These are phyloP conservation scores for Bimuria novae-zelandiae DNA, from an alignment of 2,329 filamentous ascomycete genomes.

Conservation along the genomic window DNA sequence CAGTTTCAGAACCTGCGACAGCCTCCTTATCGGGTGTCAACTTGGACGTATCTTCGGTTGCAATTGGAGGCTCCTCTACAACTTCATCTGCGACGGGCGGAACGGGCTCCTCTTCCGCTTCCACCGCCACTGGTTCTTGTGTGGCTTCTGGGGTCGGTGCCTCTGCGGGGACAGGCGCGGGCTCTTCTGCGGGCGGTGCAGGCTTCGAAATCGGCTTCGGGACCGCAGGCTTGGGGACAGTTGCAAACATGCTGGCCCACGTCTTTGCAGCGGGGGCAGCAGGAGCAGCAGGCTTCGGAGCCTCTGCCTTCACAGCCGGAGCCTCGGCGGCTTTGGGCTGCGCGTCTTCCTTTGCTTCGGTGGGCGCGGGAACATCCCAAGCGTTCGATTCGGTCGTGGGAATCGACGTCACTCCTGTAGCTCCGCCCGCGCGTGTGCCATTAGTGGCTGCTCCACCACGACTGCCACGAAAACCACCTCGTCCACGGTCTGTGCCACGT, in stretches of 20 bases:
- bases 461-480: conserved; percentile 59
- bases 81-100: conserved; percentile 45
- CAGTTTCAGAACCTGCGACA: conserved; percentile 56
- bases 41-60: conserved; percentile 32
- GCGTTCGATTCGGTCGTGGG: conserved; percentile 72
- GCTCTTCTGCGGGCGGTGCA: conserved; percentile 45
- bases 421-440: conserved; percentile 57
- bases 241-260: conserved; percentile 59
- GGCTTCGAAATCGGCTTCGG: conserved; percentile 43
- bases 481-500: conserved; percentile 62
- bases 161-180: conserved; percentile 37
- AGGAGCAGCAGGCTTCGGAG: conserved; percentile 34
- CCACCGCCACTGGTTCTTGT: conserved; percentile 42
- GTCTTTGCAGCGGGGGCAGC: conserved; percentile 51
- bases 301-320: conserved; percentile 36
- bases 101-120: conserved; percentile 48
- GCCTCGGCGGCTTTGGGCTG: conserved; percentile 28
- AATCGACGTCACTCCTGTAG: conserved; percentile 60
- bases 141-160: conserved; percentile 46
- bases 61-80: conserved; percentile 36
- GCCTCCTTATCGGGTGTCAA: conserved; percentile 48
- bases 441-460: conserved; percentile 65
- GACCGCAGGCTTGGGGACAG: conserved; percentile 49
- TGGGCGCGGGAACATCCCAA: conserved; percentile 57
- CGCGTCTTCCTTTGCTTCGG: conserved; percentile 33